Evolutionary conservation across 306 rosid species (phyloP).

Genomic region (Alnus glutinosa): DNA sequence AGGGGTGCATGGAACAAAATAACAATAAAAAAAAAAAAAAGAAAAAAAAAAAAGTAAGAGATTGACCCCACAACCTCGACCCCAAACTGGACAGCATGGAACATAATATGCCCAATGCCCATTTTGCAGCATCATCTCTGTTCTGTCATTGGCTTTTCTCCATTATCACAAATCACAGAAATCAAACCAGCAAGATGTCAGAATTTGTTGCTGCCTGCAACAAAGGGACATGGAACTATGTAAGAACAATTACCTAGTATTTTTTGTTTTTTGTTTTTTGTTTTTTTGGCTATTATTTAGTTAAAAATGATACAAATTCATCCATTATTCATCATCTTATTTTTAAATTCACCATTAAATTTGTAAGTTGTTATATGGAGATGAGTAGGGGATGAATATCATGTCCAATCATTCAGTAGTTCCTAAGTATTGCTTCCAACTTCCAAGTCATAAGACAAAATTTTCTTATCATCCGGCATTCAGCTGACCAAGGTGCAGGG

Average conservation of each 20-base stretch:
- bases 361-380: too few species aligned
- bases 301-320: too few species aligned
- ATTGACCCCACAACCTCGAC: background rate
- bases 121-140: background rate
- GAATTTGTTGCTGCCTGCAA: background rate
- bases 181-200: background rate
- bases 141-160: background rate
- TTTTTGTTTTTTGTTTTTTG: too few species aligned
- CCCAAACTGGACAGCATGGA: background rate
- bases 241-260: background rate
- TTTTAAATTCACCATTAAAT: too few species aligned
- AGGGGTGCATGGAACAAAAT: background rate
- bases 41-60: too few species aligned
- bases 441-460: background rate
- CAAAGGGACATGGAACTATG: background rate
- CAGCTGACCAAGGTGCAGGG: background rate
- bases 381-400: too few species aligned
- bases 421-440: background rate
- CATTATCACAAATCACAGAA: background rate
- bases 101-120: background rate
- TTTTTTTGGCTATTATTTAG: too few species aligned
- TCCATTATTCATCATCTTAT: too few species aligned
- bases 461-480: background rate
- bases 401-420: background rate
- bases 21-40: background rate